Base-by-base conservation (phyloP, 441 rosid species). In the Erodium moschatum region DNA sequence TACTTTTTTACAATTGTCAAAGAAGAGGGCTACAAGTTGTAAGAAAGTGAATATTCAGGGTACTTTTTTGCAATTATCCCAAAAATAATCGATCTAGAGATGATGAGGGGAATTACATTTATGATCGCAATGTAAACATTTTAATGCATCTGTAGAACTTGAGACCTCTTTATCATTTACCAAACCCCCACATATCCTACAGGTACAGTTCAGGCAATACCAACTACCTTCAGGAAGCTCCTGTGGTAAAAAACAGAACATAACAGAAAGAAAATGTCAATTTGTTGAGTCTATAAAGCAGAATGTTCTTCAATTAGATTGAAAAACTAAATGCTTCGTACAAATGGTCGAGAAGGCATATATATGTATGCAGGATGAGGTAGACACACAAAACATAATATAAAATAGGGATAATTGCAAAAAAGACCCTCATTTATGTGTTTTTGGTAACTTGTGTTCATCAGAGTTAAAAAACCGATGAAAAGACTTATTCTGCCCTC, bases 151-250 rank as follows among this genome's bases (percentile, higher is more conserved):
- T 70, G 78, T 72, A 54, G 83, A 67, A 64, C 74, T 68, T 50
- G 79, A 75, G 73, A 72, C 81, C 65, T 75, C 84, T 71, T 79
- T 77, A 76, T 84, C 87, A 77, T 70, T 74, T 75, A 87, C 96
- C 79, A 91, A 84, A 79, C 83, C 79, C 69, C 85, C 84, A 74
- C 98, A 93, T 69, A 81, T 77, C 88, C 82, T 73, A 82, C 98
- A 93, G 56, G 87, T 89, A 84, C 98, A 93, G 74, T 84, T 89
- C 68, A 89, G 72, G 80, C 98, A 93, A 82, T 88, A 91, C 98
- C 97, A 93, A 79, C 81, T 83, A 74, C 92, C 96, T 71, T 91
- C 89, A 68, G 97, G 97, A 71, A 93, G 85, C 73, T 85, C 97
- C 98, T 93, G 85, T 61, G 70, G 68, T 64, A 11, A 68, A 50